phyloP scores from a whole-genome alignment of 2,329 filamentous ascomycete species.

The Tympanopsis confertula region DNA sequence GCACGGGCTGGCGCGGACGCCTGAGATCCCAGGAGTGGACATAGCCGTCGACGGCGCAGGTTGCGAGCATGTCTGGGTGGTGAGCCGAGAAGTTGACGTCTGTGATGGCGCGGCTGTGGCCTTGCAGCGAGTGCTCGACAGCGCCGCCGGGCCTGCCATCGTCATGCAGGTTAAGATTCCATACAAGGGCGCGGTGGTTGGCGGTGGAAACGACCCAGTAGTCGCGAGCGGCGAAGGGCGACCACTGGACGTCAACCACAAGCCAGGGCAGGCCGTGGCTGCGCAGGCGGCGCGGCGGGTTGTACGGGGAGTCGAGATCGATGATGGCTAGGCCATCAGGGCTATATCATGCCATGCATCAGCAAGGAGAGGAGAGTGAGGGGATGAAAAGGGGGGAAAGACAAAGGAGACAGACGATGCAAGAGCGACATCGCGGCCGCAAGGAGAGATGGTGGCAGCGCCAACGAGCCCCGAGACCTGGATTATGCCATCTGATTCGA shows the following conservation, averaged over 20 bases:
- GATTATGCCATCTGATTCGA: background rate
- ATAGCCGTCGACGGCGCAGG: slow-evolving; percentile 52
- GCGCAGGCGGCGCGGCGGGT: slow-evolving; percentile 46
- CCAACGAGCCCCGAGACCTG: background rate
- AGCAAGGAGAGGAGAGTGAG: slow-evolving; percentile 1
- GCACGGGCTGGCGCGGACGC: slow-evolving; percentile 29
- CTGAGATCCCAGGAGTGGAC: slow-evolving; percentile 55
- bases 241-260: slow-evolving; percentile 58
- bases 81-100: slow-evolving; percentile 58
- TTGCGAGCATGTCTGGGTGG: slow-evolving; percentile 49
- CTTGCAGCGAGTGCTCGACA: slow-evolving; percentile 48
- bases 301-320: slow-evolving; percentile 51
- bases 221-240: slow-evolving; percentile 46
- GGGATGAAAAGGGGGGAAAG: slow-evolving; percentile 32
- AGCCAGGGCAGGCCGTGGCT: slow-evolving; percentile 56
- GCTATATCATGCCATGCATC: slow-evolving; percentile 21
- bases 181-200: slow-evolving; percentile 54
- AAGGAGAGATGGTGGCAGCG: background rate
- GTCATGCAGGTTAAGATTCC: slow-evolving; percentile 41
- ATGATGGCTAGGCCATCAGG: slow-evolving; percentile 49
- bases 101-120: slow-evolving; percentile 49
- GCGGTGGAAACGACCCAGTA: slow-evolving; percentile 55
- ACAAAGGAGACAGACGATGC: slow-evolving; percentile 39
- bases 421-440: slow-evolving; percentile 50
- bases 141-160: slow-evolving; percentile 40